phyloP scores from a whole-genome alignment of 2,329 filamentous ascomycete genomes.

The Neonectria punicea region DNA sequence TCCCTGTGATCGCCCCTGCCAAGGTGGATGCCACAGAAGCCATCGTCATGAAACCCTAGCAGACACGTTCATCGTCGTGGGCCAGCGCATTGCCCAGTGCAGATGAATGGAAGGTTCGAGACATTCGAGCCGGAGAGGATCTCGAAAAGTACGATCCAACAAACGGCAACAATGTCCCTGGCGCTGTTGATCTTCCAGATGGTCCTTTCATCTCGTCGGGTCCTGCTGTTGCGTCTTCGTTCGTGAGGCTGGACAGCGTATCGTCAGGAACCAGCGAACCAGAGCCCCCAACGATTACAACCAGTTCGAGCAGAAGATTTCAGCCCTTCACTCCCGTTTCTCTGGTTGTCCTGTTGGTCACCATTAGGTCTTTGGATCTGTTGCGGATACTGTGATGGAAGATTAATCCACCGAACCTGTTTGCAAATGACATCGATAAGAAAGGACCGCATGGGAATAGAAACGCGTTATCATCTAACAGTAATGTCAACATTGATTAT shows the following conservation, averaged over 20 bases:
- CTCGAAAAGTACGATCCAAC: background rate
- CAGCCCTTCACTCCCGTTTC: background rate
- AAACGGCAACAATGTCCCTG: background rate
- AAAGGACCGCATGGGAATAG: background rate
- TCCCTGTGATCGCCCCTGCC: background rate
- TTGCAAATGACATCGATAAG: background rate
- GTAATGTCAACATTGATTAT: slow-evolving; percentile 30
- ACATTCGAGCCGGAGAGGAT: background rate
- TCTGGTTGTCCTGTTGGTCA: background rate
- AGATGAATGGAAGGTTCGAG: background rate
- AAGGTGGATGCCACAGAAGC: background rate
- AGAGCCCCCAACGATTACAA: slow-evolving; percentile 2
- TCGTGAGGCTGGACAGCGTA: background rate
- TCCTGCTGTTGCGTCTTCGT: background rate
- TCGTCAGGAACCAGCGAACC: background rate
- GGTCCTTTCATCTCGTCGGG: background rate
- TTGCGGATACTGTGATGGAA: background rate
- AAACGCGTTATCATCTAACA: slow-evolving; percentile 5
- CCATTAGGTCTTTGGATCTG: background rate
- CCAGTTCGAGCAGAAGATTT: slow-evolving; percentile 1
- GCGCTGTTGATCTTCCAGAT: background rate
- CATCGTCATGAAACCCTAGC: background rate
- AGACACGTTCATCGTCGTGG: background rate
- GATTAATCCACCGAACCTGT: background rate
- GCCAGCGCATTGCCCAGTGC: background rate